Conservation (phyloP, 2,329 filamentous ascomycete genomes). For the Teratosphaeria viscida region DNA sequence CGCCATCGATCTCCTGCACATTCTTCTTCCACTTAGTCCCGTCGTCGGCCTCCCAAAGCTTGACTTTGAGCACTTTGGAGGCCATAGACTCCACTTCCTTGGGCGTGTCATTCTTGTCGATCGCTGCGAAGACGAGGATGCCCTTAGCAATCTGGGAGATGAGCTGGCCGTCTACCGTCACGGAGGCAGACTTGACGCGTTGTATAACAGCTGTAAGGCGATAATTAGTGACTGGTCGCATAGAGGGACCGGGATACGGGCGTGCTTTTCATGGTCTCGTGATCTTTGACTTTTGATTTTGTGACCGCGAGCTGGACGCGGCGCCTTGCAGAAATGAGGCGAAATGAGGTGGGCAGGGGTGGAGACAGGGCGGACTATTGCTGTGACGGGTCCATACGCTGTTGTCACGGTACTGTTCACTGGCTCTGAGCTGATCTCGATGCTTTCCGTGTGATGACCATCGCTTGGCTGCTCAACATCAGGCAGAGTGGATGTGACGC, state of each 20-base stretch:
- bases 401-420: not conserved
- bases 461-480: not conserved
- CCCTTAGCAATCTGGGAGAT: conserved; percentile 88
- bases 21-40: conserved; percentile 82
- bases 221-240: not conserved
- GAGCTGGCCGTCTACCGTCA: conserved; percentile 83
- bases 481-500: not conserved
- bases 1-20: conserved; percentile 78
- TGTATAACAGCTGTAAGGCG: conserved; percentile 66
- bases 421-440: not conserved
- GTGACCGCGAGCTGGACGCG: not conserved
- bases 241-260: not conserved
- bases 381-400: not conserved
- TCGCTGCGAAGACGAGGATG: conserved; percentile 79
- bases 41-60: conserved; percentile 77
- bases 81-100: conserved; percentile 81
- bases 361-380: not conserved
- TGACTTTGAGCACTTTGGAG: conserved; percentile 77
- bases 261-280: conserved; percentile 32
- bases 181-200: conserved; percentile 86
- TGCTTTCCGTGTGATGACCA: not conserved
- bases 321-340: not conserved
- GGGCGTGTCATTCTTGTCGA: conserved; percentile 79
- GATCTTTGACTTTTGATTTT: not conserved
- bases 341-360: not conserved